A percentile compares a stretch with the other conserved stretches of the same genome.
Evolutionary conservation across 1,139 yeast species (phyloP).

Genomic region (Saccharomyces hybrid): DNA sequence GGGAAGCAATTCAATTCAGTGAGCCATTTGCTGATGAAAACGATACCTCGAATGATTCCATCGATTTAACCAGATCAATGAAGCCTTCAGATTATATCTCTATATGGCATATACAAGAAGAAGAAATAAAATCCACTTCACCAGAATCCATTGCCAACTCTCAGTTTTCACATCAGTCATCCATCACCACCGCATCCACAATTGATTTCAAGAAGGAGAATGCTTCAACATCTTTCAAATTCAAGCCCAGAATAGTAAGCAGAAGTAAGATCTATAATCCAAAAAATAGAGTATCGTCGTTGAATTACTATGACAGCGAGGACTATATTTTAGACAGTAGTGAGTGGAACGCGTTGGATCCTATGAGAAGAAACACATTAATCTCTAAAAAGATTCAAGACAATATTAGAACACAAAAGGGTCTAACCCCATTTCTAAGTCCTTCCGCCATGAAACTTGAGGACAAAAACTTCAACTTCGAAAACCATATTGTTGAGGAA

Average conservation of each 20-base stretch:
- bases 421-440: not conserved
- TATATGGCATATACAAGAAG: constrained; percentile 35
- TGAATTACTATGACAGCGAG: constrained; percentile 6
- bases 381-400: constrained; percentile 20
- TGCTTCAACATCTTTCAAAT: constrained; percentile 8
- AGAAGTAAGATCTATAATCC: constrained; percentile 13
- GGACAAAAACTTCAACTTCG: not conserved
- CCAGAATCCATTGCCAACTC: constrained; percentile 28
- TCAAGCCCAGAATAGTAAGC: constrained; percentile 16
- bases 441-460: not conserved
- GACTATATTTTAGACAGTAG: constrained; percentile 8
- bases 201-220: constrained; percentile 3
- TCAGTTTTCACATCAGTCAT: constrained; percentile 20
- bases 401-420: constrained; percentile 6
- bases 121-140: constrained; percentile 21
- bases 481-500: not conserved
- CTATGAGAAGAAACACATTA: constrained; percentile 20
- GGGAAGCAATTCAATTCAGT: constrained; percentile 22
- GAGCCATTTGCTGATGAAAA: constrained; percentile 22
- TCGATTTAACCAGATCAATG: constrained; percentile 39
- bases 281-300: not conserved
- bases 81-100: constrained; percentile 28
- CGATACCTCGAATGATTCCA: constrained; percentile 38
- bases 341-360: constrained; percentile 18
- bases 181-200: constrained; percentile 12